Base-by-base conservation (phyloP, 148 eudicot genomes). In the Spergularia marina region DNA sequence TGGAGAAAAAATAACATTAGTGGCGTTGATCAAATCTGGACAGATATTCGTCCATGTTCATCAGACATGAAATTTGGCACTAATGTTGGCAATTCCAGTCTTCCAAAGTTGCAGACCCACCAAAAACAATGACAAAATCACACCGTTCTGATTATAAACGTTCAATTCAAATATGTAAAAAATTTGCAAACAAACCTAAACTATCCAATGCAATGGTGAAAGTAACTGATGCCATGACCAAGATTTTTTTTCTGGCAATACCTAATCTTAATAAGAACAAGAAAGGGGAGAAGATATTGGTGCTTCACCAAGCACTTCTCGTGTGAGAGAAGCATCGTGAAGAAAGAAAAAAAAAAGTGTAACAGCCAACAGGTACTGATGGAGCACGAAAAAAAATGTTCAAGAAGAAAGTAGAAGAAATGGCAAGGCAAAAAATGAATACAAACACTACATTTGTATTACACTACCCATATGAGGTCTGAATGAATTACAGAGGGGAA, bases 21-120 rank as follows among this genome's bases (percentile, higher is more conserved):
- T 30, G 14, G 36, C 25, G n/a, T 34, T 54, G 71, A 60, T 15
- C 15, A 51, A 23, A 76, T 58, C 18, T 76, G 23, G 79, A 76
- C 83, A 20, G 18, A 30, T 64, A 66, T 41, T 15, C 9, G 76
- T 76, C 79, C 68, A 80, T 65, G 69, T 80, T 80, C 79, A 80
- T 55, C 63, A 8, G 9, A 51, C 62, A 59, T 25, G 15, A 61
- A 70, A 36, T 18, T 18, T 7, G 23, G 13, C 7, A 17, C 52
- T 14, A 13, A n/a, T 52, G 11, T 52, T 53, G 9, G 13, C 9
- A 7, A 30, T 5, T 76, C 52, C 61, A 65, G 4, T 57, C 8
- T 30, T 30, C 36, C 23, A n/a, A 41, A 30, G 5, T 18, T 21
- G 51, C 17, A 52, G 77, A 15, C 60, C 60, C 20, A 63, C 49